Conservation (phyloP, 768 basidiomycete genomes). For the Piloderma croceum region DNA sequence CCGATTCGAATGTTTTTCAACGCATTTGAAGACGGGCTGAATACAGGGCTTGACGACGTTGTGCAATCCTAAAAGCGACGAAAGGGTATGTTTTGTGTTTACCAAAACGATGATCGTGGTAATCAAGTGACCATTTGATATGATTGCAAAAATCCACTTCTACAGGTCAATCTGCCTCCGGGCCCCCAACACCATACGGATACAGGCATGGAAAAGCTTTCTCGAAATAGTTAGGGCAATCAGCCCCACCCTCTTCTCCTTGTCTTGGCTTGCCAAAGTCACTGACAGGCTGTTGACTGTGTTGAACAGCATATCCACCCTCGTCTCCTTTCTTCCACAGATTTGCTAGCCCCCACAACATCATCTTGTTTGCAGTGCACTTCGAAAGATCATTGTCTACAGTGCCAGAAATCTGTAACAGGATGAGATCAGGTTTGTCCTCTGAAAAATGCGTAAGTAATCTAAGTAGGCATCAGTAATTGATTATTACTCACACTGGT, state of each 20-base stretch:
- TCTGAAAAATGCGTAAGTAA: constrained; percentile 1
- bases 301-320: constrained; percentile 19
- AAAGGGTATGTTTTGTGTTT: constrained; percentile 28
- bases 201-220: constrained; percentile 4
- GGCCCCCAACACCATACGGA: constrained; percentile 7
- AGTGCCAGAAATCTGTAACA: constrained; percentile 19
- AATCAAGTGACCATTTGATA: constrained; percentile 22
- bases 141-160: constrained; percentile 19
- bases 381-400: constrained; percentile 24
- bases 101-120: constrained; percentile 27
- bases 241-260: constrained; percentile 2
- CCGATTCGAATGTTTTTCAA: constrained; percentile 14
- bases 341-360: constrained; percentile 24
- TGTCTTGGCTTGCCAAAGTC: constrained; percentile 9
- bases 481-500: neutral
- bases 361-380: constrained; percentile 17
- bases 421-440: constrained; percentile 23
- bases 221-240: neutral
- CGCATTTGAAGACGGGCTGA: constrained; percentile 32
- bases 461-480: neutral
- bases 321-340: constrained; percentile 14
- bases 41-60: constrained; percentile 20
- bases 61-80: constrained; percentile 24
- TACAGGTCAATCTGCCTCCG: constrained; percentile 7
- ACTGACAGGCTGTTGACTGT: constrained; percentile 10